phyloP scores from a whole-genome alignment of 257 asterid species.

The Fraxinus excelsior region DNA sequence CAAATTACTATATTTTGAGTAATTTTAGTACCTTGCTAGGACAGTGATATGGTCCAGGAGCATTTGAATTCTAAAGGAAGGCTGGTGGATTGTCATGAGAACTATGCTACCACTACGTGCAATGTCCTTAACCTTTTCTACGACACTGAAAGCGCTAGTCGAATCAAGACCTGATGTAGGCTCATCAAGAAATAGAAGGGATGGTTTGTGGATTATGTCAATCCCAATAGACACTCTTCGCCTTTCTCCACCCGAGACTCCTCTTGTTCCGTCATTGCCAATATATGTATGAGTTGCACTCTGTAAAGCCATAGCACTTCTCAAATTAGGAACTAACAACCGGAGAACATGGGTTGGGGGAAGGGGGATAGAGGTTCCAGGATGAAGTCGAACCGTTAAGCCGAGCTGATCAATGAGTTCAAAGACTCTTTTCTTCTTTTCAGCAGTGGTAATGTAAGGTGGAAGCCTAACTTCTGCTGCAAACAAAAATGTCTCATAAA shows the following conservation, averaged over 20 bases:
- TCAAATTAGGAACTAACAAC: neutral
- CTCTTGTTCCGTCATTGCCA: constrained; percentile 80
- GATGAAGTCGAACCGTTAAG: constrained; percentile 47
- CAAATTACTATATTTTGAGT: neutral
- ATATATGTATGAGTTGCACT: constrained; percentile 72
- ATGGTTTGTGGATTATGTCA: constrained; percentile 88
- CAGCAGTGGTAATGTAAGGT: constrained; percentile 66
- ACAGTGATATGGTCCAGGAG: constrained; percentile 72
- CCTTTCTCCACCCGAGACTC: constrained; percentile 83
- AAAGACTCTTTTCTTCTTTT: constrained; percentile 68
- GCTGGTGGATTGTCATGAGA: constrained; percentile 87
- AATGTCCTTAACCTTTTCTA: constrained; percentile 82
- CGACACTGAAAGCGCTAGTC: constrained; percentile 80
- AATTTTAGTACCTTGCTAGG: constrained; percentile 61
- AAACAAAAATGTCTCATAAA: constrained; percentile 80
- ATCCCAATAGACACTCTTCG: constrained; percentile 83
- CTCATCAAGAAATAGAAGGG: constrained; percentile 79
- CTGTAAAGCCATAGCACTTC: constrained; percentile 30
- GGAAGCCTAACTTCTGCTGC: constrained; percentile 93
- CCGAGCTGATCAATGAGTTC: constrained; percentile 82
- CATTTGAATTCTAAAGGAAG: constrained; percentile 81
- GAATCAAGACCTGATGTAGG: constrained; percentile 94
- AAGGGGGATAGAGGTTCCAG: neutral
- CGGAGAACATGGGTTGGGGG: neutral
- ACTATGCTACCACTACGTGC: constrained; percentile 78